Evolutionary conservation across 73 alveolate species (phyloP).

Genomic region (Symbiodinium natans): DNA sequence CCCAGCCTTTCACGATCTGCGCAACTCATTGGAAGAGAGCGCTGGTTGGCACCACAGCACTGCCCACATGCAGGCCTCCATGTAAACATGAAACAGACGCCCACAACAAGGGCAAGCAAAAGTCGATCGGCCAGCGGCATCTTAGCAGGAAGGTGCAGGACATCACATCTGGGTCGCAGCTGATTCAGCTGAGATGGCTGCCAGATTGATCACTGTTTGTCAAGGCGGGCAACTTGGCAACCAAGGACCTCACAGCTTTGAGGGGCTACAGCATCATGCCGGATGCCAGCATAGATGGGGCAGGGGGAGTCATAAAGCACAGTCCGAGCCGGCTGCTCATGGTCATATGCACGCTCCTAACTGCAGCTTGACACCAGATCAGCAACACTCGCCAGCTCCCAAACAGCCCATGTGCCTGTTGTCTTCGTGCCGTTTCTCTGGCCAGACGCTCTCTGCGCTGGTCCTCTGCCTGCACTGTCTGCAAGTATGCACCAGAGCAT

Average conservation of each 20-base stretch:
- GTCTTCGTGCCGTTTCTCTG: neutral
- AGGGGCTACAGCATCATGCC: neutral
- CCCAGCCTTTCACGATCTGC: neutral
- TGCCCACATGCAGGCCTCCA: constrained; percentile 26
- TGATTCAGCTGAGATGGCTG: neutral
- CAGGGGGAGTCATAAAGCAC: neutral
- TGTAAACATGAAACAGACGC: constrained; percentile 54
- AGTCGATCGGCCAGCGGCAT: constrained; percentile 49
- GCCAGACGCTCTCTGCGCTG: constrained; percentile 54
- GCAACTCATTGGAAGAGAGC: no score
- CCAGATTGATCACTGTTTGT: neutral
- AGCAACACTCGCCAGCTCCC: no score
- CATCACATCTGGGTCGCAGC: neutral
- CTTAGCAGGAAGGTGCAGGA: neutral
- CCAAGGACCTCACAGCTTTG: constrained; percentile 2
- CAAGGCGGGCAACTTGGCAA: neutral
- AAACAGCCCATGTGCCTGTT: neutral
- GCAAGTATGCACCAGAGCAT: no score
- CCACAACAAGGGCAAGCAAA: constrained; percentile 87
- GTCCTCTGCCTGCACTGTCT: constrained; percentile 40
- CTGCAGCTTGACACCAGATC: neutral
- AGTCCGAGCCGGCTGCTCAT: neutral
- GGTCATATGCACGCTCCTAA: neutral
- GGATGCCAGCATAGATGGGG: neutral
- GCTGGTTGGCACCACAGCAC: neutral